Percentiles rank a stretch among this genome's conserved stretches.
Conservation (phyloP, 2,329 filamentous ascomycete genomes). For the Cylindrodendrum hubeiense region DNA sequence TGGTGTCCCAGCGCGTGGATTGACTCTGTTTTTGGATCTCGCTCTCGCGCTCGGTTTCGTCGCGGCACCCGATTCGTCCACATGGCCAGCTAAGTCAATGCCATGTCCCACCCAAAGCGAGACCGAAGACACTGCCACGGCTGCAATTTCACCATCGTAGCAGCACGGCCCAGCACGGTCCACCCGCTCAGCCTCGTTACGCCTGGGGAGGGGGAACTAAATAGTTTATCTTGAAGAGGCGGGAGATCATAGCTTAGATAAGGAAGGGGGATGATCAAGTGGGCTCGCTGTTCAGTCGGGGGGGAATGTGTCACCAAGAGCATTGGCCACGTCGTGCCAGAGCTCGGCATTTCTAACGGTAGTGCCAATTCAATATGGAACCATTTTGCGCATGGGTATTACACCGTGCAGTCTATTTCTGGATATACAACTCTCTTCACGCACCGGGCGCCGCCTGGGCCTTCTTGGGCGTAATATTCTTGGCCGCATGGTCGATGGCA, state of each 20-base stretch:
- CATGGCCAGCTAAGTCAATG: neutral
- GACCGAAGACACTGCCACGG: conserved; percentile 20
- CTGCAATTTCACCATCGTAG: neutral
- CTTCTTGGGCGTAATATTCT: conserved; percentile 22
- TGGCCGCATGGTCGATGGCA: conserved; percentile 20
- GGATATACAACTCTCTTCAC: neutral
- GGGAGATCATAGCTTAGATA: neutral
- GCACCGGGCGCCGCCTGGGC: neutral
- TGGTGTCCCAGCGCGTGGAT: neutral
- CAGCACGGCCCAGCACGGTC: neutral
- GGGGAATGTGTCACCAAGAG: neutral
- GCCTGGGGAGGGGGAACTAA: neutral
- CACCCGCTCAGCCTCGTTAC: neutral
- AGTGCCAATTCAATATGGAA: neutral
- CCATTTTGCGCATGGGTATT: neutral
- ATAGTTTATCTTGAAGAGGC: neutral
- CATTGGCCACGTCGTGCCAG: neutral
- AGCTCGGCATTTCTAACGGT: neutral
- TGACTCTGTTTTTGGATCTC: neutral
- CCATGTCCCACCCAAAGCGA: conserved; percentile 7
- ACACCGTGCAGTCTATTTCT: neutral
- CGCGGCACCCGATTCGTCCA: conserved; percentile 5
- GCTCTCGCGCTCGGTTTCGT: conserved; percentile 23
- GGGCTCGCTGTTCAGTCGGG: neutral
- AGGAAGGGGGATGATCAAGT: neutral